These are phyloP conservation scores for Alternaria solani DNA, from an alignment of 2,329 filamentous ascomycete genomes.

Conservation along the genomic window DNA sequence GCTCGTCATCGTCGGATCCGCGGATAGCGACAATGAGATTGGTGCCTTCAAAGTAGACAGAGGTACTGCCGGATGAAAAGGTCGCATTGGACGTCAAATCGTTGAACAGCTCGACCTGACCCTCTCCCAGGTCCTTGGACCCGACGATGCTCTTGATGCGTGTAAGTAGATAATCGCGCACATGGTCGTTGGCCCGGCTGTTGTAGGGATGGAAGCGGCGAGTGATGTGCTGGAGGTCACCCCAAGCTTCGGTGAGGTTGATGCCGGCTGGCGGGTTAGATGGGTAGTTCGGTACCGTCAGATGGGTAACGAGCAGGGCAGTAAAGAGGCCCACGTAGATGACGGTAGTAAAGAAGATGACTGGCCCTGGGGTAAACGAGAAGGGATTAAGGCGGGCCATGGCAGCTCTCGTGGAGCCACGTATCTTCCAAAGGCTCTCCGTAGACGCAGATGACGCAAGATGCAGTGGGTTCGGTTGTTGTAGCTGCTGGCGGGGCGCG, in stretches of 20 bases:
- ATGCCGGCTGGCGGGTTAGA: constrained; percentile 66
- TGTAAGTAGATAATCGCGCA: constrained; percentile 77
- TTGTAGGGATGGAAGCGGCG: constrained; percentile 87
- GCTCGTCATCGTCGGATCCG: constrained; percentile 74
- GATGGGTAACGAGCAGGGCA: constrained; percentile 76
- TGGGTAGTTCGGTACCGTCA: constrained; percentile 75
- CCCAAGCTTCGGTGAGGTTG: constrained; percentile 86
- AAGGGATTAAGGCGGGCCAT: constrained; percentile 59
- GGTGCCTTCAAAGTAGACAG: constrained; percentile 87
- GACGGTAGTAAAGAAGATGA: constrained; percentile 78
- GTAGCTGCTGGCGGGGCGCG: constrained; percentile 15
- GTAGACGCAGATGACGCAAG: constrained; percentile 18
- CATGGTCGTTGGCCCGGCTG: constrained; percentile 79
- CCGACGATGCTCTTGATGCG: constrained; percentile 75
- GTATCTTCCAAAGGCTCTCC: constrained; percentile 16
- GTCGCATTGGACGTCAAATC: constrained; percentile 83
- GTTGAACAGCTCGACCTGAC: constrained; percentile 74
- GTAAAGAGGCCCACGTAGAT: constrained; percentile 82
- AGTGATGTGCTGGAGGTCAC: constrained; percentile 79
- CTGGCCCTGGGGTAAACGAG: constrained; percentile 80
- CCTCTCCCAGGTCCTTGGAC: constrained; percentile 57
- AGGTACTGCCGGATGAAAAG: constrained; percentile 61
- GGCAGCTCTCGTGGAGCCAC: constrained; percentile 21
- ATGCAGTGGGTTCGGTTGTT: constrained; percentile 13
- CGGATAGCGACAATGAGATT: constrained; percentile 94